A percentile compares a stretch with the other conserved stretches of the same genome.
Evolutionary conservation across 768 basidiomycete genomes (phyloP).

Genomic region (Boletus fagicola): DNA sequence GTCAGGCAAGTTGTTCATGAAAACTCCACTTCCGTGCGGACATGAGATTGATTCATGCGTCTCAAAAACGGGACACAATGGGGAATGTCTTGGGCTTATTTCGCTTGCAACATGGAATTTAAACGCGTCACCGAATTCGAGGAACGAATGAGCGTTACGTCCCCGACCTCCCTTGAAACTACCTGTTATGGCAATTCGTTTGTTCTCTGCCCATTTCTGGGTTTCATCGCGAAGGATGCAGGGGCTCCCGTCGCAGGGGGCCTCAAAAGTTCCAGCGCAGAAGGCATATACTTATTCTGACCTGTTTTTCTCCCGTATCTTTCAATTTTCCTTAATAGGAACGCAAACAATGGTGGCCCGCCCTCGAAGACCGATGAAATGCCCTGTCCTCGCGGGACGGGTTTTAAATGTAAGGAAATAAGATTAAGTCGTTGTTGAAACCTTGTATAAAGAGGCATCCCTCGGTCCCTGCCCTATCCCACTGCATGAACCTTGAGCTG

Average conservation of each 20-base stretch:
- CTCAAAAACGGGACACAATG: constrained; percentile 19
- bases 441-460: constrained; percentile 37
- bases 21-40: constrained; percentile 19
- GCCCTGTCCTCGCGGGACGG: constrained; percentile 24
- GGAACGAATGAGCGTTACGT: constrained; percentile 32
- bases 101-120: constrained; percentile 32
- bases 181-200: constrained; percentile 37
- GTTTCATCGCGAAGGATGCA: constrained; percentile 25
- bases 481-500: constrained; percentile 36
- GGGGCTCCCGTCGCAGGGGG: constrained; percentile 28
- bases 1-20: constrained; percentile 17
- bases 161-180: constrained; percentile 37
- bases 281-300: constrained; percentile 32
- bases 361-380: constrained; percentile 21
- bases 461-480: constrained; percentile 32
- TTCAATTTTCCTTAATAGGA: constrained; percentile 34
- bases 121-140: constrained; percentile 30
- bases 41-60: constrained; percentile 21
- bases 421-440: constrained; percentile 31
- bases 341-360: constrained; percentile 33
- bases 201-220: constrained; percentile 36
- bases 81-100: constrained; percentile 22
- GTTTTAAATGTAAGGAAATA: constrained; percentile 29
- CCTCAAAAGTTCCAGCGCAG: constrained; percentile 34
- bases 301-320: constrained; percentile 30